Evolutionary conservation across 225 moss, liverwort and hornwort genomes (phyloP).

Genomic region (Polytrichum formosum): DNA sequence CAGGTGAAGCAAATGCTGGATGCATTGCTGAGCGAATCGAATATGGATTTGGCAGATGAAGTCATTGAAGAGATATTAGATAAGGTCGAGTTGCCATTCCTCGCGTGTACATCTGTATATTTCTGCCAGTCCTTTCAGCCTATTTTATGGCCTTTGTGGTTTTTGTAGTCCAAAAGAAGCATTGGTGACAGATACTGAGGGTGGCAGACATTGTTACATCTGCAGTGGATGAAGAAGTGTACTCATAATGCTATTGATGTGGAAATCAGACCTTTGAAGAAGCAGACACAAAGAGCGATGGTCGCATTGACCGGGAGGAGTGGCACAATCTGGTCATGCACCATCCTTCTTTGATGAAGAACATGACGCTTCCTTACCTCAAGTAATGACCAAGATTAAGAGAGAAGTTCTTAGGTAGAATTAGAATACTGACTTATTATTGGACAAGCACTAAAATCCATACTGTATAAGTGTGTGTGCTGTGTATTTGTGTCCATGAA

Average conservation of each 20-base stretch:
- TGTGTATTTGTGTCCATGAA: not conserved
- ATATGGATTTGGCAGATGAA: constrained; percentile 41
- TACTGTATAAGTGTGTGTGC: too few species aligned
- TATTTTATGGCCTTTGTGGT: not conserved
- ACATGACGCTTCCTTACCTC: constrained; percentile 55
- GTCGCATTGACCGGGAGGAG: constrained; percentile 48
- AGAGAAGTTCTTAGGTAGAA: not conserved
- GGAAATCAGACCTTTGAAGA: constrained; percentile 47
- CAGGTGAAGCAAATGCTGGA: constrained; percentile 55
- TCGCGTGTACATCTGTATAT: not conserved
- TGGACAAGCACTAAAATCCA: too few species aligned
- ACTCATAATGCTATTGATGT: not conserved
- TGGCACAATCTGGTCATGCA: constrained; percentile 37
- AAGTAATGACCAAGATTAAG: constrained; percentile 16
- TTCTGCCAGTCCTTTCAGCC: not conserved
- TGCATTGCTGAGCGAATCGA: constrained; percentile 45
- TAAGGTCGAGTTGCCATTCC: constrained; percentile 17
- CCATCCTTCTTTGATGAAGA: constrained; percentile 38
- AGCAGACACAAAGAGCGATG: constrained; percentile 38
- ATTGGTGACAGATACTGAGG: not conserved
- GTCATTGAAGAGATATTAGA: constrained; percentile 47
- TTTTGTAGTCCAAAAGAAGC: not conserved
- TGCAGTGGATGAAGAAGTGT: not conserved
- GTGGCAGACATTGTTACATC: not conserved
- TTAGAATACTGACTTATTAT: not conserved